A percentile compares a stretch with the other conserved stretches of the same genome.
phyloP scores from a whole-genome alignment of 768 basidiomycete species.

The Lentinus tigrinus region DNA sequence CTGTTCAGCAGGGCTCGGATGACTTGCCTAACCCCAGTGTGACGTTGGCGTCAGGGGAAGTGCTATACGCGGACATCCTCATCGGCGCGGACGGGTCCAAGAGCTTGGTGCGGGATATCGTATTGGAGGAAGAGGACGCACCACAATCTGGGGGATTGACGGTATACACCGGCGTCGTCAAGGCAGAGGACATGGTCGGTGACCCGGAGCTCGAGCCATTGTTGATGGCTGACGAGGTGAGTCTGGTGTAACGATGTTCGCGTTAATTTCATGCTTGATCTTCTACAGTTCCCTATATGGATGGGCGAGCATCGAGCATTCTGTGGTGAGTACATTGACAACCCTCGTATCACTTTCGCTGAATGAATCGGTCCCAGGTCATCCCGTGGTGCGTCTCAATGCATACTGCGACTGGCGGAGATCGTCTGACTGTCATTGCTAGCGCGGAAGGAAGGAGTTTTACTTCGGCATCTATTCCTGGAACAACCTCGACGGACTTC shows the following conservation, averaged over 20 bases:
- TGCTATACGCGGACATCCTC: conserved; percentile 51
- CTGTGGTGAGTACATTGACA: conserved; percentile 16
- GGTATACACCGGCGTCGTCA: conserved; percentile 46
- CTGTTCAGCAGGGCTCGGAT: conserved; percentile 17
- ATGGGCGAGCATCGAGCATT: conserved; percentile 28
- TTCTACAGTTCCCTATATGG: conserved; percentile 28
- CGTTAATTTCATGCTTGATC: not conserved
- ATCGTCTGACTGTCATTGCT: not conserved
- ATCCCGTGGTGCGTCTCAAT: conserved; percentile 22
- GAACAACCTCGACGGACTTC: conserved; percentile 34
- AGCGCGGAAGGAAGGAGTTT: conserved; percentile 41
- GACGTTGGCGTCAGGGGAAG: conserved; percentile 40
- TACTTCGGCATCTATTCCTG: conserved; percentile 36
- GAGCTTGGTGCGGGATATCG: conserved; percentile 38
- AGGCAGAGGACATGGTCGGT: conserved; percentile 36
- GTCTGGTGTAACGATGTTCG: not conserved
- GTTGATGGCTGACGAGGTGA: conserved; percentile 32
- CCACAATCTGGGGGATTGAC: conserved; percentile 29
- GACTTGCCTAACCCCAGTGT: conserved; percentile 22
- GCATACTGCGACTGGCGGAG: not conserved
- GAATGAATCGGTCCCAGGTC: conserved; percentile 13
- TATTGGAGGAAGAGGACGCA: conserved; percentile 33
- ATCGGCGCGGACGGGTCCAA: conserved; percentile 60
- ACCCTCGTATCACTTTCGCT: not conserved
- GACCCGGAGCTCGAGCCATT: conserved; percentile 39